Conservation (phyloP, 768 basidiomycete genomes). For the Fomitopsis serialis region DNA sequence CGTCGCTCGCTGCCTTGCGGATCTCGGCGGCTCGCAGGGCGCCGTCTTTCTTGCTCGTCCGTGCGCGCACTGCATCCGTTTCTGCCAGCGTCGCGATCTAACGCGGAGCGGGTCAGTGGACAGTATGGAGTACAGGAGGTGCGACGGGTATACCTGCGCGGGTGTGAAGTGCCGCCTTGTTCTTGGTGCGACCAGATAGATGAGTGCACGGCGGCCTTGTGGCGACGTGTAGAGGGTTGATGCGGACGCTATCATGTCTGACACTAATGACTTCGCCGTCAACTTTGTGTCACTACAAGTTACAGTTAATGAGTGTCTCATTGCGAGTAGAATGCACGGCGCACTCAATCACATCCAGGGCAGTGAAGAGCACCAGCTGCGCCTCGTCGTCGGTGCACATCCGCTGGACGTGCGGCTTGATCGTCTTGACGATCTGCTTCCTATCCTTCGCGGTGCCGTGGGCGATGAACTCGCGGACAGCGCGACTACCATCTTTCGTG, state of each 20-base stretch:
- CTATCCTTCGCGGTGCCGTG: constrained; percentile 88
- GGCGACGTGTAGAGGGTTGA: constrained; percentile 51
- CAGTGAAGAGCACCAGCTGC: constrained; percentile 84
- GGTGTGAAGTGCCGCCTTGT: constrained; percentile 87
- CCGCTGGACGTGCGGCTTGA: constrained; percentile 85
- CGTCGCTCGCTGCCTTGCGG: constrained; percentile 65
- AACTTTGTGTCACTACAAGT: constrained; percentile 80
- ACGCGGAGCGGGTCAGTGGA: not conserved
- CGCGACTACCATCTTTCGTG: constrained; percentile 86
- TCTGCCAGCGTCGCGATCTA: constrained; percentile 64
- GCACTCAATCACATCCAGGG: constrained; percentile 86
- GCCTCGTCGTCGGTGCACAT: constrained; percentile 90
- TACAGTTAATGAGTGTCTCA: not conserved
- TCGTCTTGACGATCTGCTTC: constrained; percentile 83
- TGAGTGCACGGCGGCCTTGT: constrained; percentile 76
- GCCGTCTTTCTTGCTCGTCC: constrained; percentile 82
- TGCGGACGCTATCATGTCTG: constrained; percentile 58
- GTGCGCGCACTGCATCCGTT: constrained; percentile 60
- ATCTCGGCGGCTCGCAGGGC: constrained; percentile 64
- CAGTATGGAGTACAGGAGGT: not conserved
- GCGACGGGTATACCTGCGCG: constrained; percentile 27
- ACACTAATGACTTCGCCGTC: constrained; percentile 70
- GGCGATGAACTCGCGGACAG: constrained; percentile 81
- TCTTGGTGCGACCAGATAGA: constrained; percentile 81
- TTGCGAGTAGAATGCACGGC: constrained; percentile 22